Conservation (phyloP, 805 yeast genomes). For the Sugiyamaella valdiviana region DNA sequence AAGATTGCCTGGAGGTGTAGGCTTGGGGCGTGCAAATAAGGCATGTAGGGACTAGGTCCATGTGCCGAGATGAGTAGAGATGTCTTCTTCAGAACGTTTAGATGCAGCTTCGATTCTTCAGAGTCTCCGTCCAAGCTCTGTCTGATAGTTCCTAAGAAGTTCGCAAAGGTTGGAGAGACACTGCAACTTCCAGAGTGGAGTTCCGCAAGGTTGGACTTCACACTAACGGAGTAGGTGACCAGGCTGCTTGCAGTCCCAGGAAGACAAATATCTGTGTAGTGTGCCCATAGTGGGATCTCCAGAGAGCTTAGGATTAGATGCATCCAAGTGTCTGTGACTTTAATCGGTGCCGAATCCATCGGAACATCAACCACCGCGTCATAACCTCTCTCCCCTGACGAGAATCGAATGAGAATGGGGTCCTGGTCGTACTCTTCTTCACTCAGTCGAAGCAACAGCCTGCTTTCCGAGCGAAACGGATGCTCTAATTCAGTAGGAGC, state of each 20-base stretch:
- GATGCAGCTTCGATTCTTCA: slow-evolving; percentile 17
- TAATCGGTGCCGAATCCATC: too few relatives aligned
- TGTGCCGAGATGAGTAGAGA: slow-evolving; percentile 9
- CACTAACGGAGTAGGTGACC: slow-evolving; percentile 6
- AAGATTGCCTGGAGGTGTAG: slow-evolving; percentile 14
- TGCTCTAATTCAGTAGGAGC: too few relatives aligned
- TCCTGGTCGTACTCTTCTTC: too few relatives aligned
- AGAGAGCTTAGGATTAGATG: neutral
- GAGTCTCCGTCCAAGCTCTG: slow-evolving; percentile 7
- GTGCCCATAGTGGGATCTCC: neutral
- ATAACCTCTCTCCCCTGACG: too few relatives aligned
- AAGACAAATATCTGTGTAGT: neutral
- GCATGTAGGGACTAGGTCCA: slow-evolving; percentile 17
- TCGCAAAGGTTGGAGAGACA: slow-evolving; percentile 7
- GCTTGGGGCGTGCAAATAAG: slow-evolving; percentile 3
- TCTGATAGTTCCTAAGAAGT: slow-evolving; percentile 12
- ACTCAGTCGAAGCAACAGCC: too few relatives aligned
- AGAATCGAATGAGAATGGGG: too few relatives aligned
- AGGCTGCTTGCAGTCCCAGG: slow-evolving; percentile 6
- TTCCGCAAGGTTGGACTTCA: neutral
- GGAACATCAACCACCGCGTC: too few relatives aligned
- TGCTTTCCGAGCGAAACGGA: too few relatives aligned
- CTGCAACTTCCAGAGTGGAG: neutral
- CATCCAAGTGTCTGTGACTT: neutral
- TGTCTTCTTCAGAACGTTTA: slow-evolving; percentile 10